Evolutionary conservation across 2,329 filamentous ascomycete genomes (phyloP).

Genomic region (Hypoxylon sp.): DNA sequence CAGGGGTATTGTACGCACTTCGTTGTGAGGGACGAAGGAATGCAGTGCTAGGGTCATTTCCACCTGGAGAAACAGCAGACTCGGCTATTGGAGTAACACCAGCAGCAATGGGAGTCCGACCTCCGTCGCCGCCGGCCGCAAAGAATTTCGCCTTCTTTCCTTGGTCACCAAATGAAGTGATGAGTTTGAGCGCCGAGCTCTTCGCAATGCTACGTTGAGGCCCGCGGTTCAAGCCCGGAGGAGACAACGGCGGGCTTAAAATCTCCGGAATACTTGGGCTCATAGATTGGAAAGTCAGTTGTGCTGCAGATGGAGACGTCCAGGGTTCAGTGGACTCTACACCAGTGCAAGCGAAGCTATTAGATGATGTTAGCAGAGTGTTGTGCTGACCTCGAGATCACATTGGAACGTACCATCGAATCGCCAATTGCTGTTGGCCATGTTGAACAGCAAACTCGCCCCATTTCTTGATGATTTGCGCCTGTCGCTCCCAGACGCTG

Average conservation of each 20-base stretch:
- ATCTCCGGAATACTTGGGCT: slow-evolving; percentile 69
- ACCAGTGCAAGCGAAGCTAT: slow-evolving; percentile 87
- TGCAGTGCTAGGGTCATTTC: slow-evolving; percentile 73
- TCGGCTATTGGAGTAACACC: slow-evolving; percentile 91
- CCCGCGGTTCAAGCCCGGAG: slow-evolving; percentile 72
- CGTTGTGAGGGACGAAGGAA: slow-evolving; percentile 75
- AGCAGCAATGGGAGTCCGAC: slow-evolving; percentile 80
- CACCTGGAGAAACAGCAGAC: slow-evolving; percentile 78
- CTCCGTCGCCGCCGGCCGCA: slow-evolving; percentile 64
- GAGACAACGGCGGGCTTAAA: slow-evolving; percentile 79
- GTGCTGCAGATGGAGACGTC: slow-evolving; percentile 83
- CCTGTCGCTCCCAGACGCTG: slow-evolving; percentile 89
- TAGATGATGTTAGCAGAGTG: slow-evolving; percentile 32
- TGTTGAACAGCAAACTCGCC: slow-evolving; percentile 91
- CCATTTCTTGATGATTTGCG: slow-evolving; percentile 91
- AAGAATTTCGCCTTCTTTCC: slow-evolving; percentile 74
- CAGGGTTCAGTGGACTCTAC: slow-evolving; percentile 87
- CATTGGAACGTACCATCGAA: slow-evolving; percentile 71
- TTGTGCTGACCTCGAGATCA: not conserved
- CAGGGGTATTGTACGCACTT: slow-evolving; percentile 77
- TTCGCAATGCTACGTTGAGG: slow-evolving; percentile 77
- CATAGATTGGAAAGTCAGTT: slow-evolving; percentile 67
- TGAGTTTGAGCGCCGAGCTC: slow-evolving; percentile 86
- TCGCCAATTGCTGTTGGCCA: slow-evolving; percentile 89
- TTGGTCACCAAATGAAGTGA: slow-evolving; percentile 84